A percentile compares a stretch with the other conserved stretches of the same genome.
Conservation (phyloP, 805 yeast genomes). For the Cyberlindnera mycetangii region DNA sequence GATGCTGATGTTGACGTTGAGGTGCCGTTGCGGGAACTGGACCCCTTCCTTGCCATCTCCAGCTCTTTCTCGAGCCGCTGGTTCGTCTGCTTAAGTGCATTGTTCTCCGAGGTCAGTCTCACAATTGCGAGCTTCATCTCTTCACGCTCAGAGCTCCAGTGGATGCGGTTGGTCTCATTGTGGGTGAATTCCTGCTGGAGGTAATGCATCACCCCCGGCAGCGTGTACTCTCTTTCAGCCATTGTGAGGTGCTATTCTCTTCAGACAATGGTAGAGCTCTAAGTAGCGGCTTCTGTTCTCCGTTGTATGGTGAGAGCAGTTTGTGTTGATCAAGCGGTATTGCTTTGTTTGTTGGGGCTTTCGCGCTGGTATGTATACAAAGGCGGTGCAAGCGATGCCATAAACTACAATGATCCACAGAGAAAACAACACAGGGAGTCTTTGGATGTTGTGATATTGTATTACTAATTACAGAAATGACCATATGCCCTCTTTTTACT, state of each 20-base stretch:
- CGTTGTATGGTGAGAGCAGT: not conserved
- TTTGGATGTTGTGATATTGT: too few species aligned
- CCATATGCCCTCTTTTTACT: too few species aligned
- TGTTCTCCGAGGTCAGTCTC: conserved; percentile 51
- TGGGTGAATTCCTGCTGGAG: conserved; percentile 61
- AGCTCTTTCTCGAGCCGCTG: conserved; percentile 8
- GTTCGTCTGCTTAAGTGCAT: conserved; percentile 28
- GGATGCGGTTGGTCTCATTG: conserved; percentile 56
- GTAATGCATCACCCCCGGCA: conserved; percentile 56
- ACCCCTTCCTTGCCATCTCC: not conserved
- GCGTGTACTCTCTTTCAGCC: conserved; percentile 16
- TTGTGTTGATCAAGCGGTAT: not conserved
- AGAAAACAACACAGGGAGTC: too few species aligned
- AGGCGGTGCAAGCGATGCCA: too few species aligned
- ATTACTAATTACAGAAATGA: too few species aligned
- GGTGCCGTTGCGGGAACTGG: not conserved
- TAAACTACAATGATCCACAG: too few species aligned
- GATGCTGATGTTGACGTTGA: not conserved
- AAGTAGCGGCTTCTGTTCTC: too few species aligned
- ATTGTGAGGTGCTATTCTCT: not conserved
- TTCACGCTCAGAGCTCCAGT: conserved; percentile 58
- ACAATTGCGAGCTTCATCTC: conserved; percentile 55
- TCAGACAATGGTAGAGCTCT: too few species aligned
- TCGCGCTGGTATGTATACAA: not conserved
- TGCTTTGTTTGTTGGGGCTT: not conserved